These are phyloP conservation scores for Tolypocladium guangdongense DNA, from an alignment of 2,329 filamentous ascomycete species.

Conservation along the genomic window DNA sequence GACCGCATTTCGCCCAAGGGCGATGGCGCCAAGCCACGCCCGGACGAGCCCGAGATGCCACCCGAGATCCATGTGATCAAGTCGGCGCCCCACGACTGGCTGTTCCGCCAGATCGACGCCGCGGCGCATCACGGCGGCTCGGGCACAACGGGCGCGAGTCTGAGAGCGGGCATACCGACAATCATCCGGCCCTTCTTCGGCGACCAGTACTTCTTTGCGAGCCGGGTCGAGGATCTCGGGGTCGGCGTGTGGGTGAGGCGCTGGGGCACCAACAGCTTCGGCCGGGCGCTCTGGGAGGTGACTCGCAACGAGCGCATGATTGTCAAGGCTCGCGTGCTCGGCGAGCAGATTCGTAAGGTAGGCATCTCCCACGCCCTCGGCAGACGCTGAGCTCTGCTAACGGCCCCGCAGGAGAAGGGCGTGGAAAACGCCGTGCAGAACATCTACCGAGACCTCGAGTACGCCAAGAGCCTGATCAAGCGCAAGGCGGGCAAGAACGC, in stretches of 20 bases:
- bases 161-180: slow-evolving; percentile 83
- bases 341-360: slow-evolving; percentile 80
- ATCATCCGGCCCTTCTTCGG: slow-evolving; percentile 97
- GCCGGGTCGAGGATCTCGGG: slow-evolving; percentile 80
- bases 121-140: slow-evolving; percentile 91
- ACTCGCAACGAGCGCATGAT: slow-evolving; percentile 90
- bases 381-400: slow-evolving; percentile 12
- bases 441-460: slow-evolving; percentile 91
- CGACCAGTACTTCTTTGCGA: slow-evolving; percentile 94
- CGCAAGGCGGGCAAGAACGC: slow-evolving; percentile 44
- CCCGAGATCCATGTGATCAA: slow-evolving; percentile 80
- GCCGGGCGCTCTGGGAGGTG: slow-evolving; percentile 80
- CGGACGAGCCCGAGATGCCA: slow-evolving; percentile 56
- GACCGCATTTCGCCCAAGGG: slow-evolving; percentile 54
- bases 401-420: slow-evolving; percentile 60
- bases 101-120: slow-evolving; percentile 88
- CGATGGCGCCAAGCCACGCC: slow-evolving; percentile 33
- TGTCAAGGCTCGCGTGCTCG: slow-evolving; percentile 67
- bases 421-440: slow-evolving; percentile 84
- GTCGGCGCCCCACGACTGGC: slow-evolving; percentile 89
- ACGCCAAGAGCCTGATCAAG: slow-evolving; percentile 75
- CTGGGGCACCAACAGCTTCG: slow-evolving; percentile 77
- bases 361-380: slow-evolving; percentile 17
- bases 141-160: slow-evolving; percentile 86
- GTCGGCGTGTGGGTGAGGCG: slow-evolving; percentile 85